Base-by-base conservation (phyloP, 2,329 filamentous ascomycete species). In the Hansfordia pulvinata region DNA sequence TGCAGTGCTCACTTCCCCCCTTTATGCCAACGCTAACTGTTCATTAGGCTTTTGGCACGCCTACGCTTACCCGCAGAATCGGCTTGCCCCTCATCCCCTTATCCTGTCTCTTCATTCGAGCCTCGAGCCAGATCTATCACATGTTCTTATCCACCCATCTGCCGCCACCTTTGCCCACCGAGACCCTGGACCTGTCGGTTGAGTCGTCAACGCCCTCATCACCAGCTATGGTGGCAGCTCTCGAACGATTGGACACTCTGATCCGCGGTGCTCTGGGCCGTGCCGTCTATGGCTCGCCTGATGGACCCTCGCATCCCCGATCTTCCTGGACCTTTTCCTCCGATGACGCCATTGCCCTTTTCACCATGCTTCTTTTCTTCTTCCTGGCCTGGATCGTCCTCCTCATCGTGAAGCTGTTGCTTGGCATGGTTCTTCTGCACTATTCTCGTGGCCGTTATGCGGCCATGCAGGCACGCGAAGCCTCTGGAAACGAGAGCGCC, bases 101-200 rank as follows among this genome's bases (percentile, higher is more conserved):
- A 0, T 88, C 86, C 2, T 96, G 86, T 40, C 73, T 98, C 25
- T 94, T 98, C 53, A 90, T 98, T 49, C 76, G 92, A 22, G 84
- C 92, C 24, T 86, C 83, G 1, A 69, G 96, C 22, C 90, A 98
- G 49, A 94, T 88, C 6, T 98, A 96, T 52, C 81, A 94, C 54
- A 96, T 96, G 88, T 93, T 96, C 45, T 68, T 96, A 10, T 82
- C 86, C 4, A 86, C 83, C 0, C 77, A 93, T 42, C 64, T 94
- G 18, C 79, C 84, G 0, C 69, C 79, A 7, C 81, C 83, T 0
- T 62, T 83, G 0, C 60, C 75, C 15, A 73, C 75, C 4, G 60
- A 71, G 16, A 68, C 77, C 25, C 76, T 78, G 11, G 68, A 78
- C 5, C 54, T 83, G 10, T 60, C 69, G 4, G 58, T 75, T 4